Conservation (phyloP, 2,329 filamentous ascomycete species). For the Trichoderma simmonsii region DNA sequence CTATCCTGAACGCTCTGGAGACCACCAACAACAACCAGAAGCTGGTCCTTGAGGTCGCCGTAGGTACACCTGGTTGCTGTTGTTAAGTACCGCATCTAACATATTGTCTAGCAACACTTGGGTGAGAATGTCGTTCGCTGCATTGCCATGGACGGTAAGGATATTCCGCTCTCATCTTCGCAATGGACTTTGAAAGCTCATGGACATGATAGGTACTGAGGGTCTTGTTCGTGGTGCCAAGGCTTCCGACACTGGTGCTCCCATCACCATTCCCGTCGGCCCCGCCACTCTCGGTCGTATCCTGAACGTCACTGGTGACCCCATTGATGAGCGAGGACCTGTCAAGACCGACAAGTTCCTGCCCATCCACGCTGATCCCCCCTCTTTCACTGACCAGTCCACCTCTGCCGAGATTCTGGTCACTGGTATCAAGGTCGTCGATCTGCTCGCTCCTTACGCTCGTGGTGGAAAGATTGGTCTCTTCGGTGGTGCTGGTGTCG, state of each 20-base stretch:
- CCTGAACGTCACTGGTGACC: conserved; percentile 99
- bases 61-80: conserved; percentile 48
- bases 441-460: conserved; percentile 96
- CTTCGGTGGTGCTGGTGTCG: conserved; percentile 99
- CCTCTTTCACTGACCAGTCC: conserved; percentile 90
- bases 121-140: conserved; percentile 98
- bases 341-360: conserved; percentile 87
- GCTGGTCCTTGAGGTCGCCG: conserved; percentile 93
- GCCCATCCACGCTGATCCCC: conserved; percentile 93
- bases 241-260: conserved; percentile 83
- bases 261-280: conserved; percentile 96
- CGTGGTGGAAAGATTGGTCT: conserved; percentile 99
- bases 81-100: conserved; percentile 35
- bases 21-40: conserved; percentile 90
- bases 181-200: not conserved
- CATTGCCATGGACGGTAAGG: conserved; percentile 99
- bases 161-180: conserved; percentile 18
- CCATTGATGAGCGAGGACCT: conserved; percentile 98
- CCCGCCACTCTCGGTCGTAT: conserved; percentile 93
- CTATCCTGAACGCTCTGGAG: conserved; percentile 96
- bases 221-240: conserved; percentile 93
- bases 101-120: conserved; percentile 80
- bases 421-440: conserved; percentile 99
- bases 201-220: conserved; percentile 75
- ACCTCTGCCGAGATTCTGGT: conserved; percentile 94